A percentile compares a stretch with the other conserved stretches of the same genome.
phyloP scores from a whole-genome alignment of 306 rosid species.

The Castanea crenata region DNA sequence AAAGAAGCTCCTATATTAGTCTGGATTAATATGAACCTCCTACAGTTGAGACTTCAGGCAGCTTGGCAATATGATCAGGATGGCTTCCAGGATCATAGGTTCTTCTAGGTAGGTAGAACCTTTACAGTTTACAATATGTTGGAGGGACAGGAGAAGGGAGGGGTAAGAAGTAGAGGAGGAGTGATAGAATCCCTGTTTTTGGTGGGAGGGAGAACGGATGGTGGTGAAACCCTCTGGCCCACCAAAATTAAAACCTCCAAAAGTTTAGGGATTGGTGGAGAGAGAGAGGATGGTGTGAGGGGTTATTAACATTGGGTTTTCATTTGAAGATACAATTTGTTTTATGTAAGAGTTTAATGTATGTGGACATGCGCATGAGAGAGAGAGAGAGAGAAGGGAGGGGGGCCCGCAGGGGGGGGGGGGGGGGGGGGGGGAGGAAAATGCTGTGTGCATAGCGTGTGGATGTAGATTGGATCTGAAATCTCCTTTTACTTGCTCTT shows the following conservation, averaged over 20 bases:
- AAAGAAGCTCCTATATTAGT: neutral
- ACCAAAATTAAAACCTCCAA: no score
- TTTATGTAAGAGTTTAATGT: no score
- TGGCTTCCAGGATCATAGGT: neutral
- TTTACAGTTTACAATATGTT: no score
- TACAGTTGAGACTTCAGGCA: neutral
- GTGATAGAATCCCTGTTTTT: neutral
- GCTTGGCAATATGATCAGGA: neutral
- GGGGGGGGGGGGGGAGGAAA: neutral
- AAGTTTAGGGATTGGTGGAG: no score
- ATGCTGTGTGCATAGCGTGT: neutral
- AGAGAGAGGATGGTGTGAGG: no score
- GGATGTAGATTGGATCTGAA: neutral
- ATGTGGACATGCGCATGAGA: no score
- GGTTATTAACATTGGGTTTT: no score
- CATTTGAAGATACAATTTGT: no score
- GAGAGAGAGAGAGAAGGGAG: neutral
- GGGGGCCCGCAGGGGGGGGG: neutral
- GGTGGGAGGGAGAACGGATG: neutral
- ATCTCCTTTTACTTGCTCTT: neutral
- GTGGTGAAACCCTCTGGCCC: no score
- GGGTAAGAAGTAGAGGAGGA: neutral
- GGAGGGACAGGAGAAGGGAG: neutral
- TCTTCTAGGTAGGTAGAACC: no score
- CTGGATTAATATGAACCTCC: no score